These are phyloP conservation scores for Colletotrichum truncatum DNA, from an alignment of 2,329 filamentous ascomycete genomes.

Conservation along the genomic window DNA sequence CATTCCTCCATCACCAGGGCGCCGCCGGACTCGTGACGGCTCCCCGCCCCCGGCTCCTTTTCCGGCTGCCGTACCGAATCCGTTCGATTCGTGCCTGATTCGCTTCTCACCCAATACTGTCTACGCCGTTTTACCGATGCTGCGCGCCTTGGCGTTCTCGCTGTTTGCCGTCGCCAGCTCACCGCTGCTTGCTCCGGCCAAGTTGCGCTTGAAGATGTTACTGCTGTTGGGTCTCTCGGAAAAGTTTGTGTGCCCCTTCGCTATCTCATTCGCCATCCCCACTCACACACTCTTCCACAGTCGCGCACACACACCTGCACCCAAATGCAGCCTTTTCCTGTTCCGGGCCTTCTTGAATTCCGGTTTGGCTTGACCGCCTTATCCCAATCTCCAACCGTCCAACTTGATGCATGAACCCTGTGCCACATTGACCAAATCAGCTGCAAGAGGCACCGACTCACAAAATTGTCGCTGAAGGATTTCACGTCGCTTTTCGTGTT, in stretches of 20 bases:
- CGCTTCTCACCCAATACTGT: background rate
- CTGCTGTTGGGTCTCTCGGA: background rate
- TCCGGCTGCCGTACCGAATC: conserved; percentile 12
- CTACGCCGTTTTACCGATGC: too few relatives aligned
- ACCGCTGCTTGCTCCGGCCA: background rate
- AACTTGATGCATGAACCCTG: conserved; percentile 22
- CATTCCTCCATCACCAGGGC: background rate
- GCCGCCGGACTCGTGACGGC: conserved; percentile 4
- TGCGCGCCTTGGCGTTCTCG: background rate
- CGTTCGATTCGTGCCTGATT: background rate
- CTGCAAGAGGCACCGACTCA: conserved; percentile 4
- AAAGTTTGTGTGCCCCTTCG: background rate
- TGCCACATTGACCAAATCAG: conserved; percentile 4
- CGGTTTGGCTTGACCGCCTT: conserved; percentile 31
- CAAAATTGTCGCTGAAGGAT: conserved; percentile 17
- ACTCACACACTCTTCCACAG: conserved; percentile 5
- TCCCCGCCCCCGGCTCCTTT: background rate
- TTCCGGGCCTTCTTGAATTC: conserved; percentile 19
- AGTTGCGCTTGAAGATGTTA: background rate
- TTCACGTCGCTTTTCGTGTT: background rate
- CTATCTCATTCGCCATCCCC: conserved; percentile 20
- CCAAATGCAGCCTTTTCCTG: conserved; percentile 11
- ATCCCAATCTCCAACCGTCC: conserved; percentile 21
- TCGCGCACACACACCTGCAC: conserved; percentile 5
- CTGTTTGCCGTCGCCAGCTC: background rate